Evolutionary conservation across 2,329 filamentous ascomycete genomes (phyloP), one percentile per base, ranked within the genome.

Genomic region (Aureobasidium sp.): DNA sequence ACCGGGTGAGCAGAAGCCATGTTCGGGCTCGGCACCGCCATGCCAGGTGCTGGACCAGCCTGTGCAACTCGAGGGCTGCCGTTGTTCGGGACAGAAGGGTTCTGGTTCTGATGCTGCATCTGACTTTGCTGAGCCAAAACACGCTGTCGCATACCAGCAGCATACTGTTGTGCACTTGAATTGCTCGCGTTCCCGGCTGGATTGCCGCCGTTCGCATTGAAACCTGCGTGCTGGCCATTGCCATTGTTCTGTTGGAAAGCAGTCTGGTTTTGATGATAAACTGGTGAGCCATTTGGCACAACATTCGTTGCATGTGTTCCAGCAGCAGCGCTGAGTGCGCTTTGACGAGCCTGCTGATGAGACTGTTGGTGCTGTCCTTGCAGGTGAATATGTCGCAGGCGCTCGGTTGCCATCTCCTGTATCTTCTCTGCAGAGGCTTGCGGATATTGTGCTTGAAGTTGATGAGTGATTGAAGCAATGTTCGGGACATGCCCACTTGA

Each of bases 401-500:
- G 80, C 43, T 87, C 82, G 2, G 81, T 85, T 4, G 87, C 85
- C 68, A 87, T 73, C 47, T 82, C 81, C 65, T 79, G 83, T 13
- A 89, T 79, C 73, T 89, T 85, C 31, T 89, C 86, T 4, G 82
- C 80, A 1, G 84, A 78, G 68, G 86, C 76, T 64, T 82, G 80
- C 1, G 86, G 86, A 68, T 87, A 81, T 69, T 76, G 82, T 63
- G 78, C 78, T 68, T 85, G 82, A 20, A 88, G 81, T 45, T 85
- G 82, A 67, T 82, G 85, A 66, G 83, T 80, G 64, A 88, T 82
- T 66, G 80, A 83, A 64, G 83, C 85, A 66, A 89, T 84, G 11
- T 83, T 83, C 18, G 86, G 86, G 51, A 87, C 81, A 69, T 86
- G 83, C 27, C 85, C 84, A 56, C 80, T 85, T 27, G 82, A 85